Conservation (phyloP, 176 grass and related monocot genomes). For the Puya raimondii region DNA sequence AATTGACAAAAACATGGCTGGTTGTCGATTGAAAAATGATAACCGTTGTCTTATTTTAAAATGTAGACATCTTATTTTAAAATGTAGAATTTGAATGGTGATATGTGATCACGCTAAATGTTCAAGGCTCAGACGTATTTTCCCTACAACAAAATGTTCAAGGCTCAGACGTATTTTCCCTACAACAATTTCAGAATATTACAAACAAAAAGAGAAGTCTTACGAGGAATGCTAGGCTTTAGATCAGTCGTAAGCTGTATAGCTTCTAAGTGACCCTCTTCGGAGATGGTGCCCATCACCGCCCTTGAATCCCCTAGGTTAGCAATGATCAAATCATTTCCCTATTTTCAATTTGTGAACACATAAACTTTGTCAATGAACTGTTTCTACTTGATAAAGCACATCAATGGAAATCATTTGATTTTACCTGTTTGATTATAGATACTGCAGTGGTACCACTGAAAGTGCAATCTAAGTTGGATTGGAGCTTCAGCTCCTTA, state of each 20-base stretch:
- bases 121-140: too few species aligned
- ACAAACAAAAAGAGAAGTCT: background rate
- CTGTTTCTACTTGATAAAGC: background rate
- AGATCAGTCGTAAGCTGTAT: constrained; percentile 82
- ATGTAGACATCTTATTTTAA: too few species aligned
- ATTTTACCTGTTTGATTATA: constrained; percentile 52
- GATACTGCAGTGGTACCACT: constrained; percentile 77
- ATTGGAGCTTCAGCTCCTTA: constrained; percentile 47
- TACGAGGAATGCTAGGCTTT: constrained; percentile 20
- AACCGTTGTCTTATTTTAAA: too few species aligned
- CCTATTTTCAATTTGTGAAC: constrained; percentile 16
- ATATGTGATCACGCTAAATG: too few species aligned
- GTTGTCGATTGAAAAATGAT: too few species aligned
- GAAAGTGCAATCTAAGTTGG: constrained; percentile 49
- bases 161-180: too few species aligned
- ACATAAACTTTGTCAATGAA: background rate
- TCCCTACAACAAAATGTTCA: too few species aligned
- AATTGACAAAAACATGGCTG: too few species aligned
- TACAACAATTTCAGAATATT: background rate
- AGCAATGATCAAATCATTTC: constrained; percentile 55
- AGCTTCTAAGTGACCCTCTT: constrained; percentile 36
- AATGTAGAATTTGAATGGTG: too few species aligned
- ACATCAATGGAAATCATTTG: background rate
- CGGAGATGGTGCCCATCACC: constrained; percentile 41
- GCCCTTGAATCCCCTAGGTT: constrained; percentile 89